Evolutionary conservation across 495 filamentous ascomycete species (phyloP).

Genomic region (Chaetomidium leptoderma): DNA sequence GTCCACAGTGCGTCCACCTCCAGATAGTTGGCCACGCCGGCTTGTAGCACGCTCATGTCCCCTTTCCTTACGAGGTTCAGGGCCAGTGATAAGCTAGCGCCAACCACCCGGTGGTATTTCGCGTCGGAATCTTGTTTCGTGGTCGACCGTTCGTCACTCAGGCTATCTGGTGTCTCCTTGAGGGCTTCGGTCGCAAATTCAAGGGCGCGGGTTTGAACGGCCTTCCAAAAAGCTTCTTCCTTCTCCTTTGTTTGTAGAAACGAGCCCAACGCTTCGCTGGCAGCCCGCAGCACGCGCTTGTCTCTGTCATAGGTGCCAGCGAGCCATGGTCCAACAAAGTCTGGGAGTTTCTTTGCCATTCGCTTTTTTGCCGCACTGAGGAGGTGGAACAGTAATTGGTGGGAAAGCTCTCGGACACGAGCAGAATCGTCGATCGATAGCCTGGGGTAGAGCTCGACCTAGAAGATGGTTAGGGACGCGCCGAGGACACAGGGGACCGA

Average conservation of each 20-base stretch:
- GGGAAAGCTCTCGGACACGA: constrained; percentile 80
- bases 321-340: constrained; percentile 80
- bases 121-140: constrained; percentile 77
- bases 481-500: not conserved
- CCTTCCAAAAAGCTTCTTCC: constrained; percentile 64
- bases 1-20: constrained; percentile 65
- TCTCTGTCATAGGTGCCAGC: constrained; percentile 85
- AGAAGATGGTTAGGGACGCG: constrained; percentile 18
- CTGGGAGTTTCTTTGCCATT: constrained; percentile 69
- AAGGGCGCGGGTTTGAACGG: constrained; percentile 69
- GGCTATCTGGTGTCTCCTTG: constrained; percentile 69
- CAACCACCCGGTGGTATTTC: constrained; percentile 78
- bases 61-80: constrained; percentile 50
- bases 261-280: constrained; percentile 64
- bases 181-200: constrained; percentile 76
- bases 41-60: constrained; percentile 50
- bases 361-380: constrained; percentile 69
- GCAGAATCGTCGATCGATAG: constrained; percentile 81
- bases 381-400: constrained; percentile 68
- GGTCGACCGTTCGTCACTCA: constrained; percentile 83
- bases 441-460: constrained; percentile 84
- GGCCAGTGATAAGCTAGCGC: constrained; percentile 57
- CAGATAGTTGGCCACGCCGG: constrained; percentile 54
- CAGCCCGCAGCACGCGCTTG: constrained; percentile 62
- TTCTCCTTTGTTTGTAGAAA: constrained; percentile 80